Evolutionary conservation across 805 yeast genomes (phyloP).

Genomic region (Wickerhamomyces mucosus): DNA sequence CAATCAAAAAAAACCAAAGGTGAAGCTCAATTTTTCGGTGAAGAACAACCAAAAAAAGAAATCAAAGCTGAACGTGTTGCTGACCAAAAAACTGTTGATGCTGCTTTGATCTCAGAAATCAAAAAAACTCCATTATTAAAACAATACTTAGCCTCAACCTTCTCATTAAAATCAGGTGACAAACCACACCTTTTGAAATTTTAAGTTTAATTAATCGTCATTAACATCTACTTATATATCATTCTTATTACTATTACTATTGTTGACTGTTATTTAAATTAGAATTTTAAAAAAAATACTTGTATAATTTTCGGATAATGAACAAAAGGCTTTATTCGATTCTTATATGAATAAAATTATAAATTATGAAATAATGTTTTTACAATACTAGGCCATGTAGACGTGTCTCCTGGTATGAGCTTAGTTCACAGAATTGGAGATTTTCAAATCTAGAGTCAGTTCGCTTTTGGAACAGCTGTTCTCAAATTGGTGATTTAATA

Average conservation of each 20-base stretch:
- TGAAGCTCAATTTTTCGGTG: conserved; percentile 88
- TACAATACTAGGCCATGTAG: no score
- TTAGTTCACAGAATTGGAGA: no score
- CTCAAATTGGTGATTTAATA: no score
- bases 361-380: conserved; percentile 3
- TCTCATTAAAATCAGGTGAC: conserved; percentile 97
- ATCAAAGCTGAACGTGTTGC: conserved; percentile 89
- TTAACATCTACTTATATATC: no score
- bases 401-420: no score
- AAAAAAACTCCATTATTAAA: conserved; percentile 95
- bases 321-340: conserved; percentile 13
- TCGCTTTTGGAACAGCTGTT: no score
- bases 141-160: conserved; percentile 91
- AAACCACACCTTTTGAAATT: conserved; percentile 97
- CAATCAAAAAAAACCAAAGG: conserved; percentile 76
- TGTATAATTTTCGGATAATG: conserved; percentile 19
- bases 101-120: conserved; percentile 85
- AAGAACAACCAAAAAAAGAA: conserved; percentile 68
- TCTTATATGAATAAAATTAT: conserved; percentile 10
- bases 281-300: conserved; percentile 4
- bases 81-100: conserved; percentile 94
- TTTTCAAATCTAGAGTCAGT: no score
- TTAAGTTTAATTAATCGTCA: conserved; percentile 40
- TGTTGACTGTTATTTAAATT: neutral
- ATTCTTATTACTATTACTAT: neutral